Evolutionary conservation across 2,329 filamentous ascomycete genomes (phyloP), one percentile per base, ranked within the genome.

Genomic region (Hymenoscyphus linearis): DNA sequence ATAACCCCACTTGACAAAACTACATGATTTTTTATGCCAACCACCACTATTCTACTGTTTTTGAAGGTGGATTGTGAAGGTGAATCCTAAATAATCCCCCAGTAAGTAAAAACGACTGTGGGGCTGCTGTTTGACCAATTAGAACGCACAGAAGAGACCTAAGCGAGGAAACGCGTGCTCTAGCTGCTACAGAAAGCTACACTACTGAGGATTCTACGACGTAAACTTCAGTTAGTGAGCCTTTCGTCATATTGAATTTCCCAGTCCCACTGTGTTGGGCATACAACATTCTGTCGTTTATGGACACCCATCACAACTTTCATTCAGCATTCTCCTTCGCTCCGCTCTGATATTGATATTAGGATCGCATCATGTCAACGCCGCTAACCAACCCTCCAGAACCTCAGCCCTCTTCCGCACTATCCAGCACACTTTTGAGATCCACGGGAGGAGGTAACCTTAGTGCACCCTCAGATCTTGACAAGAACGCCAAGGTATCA

Each of bases 381-480:
- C 52, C 34, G 5, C 57, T 6, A 12, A 53, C 16, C 2, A n/a
- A 31, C 13, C 4, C 50, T 10, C 62, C 52, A 34, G 61, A 55
- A 52, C 65, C 62, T 50, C 60, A 64, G 44, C 22, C 22, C 47
- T 26, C 18, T 54, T 57, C 57, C 37, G 52, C 57, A 47, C 31
- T 31, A 62, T 44, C 36, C 47, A 56, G 37, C 12, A 12, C 57
- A 13, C 14, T 35, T 44, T 55, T 14, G 67, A 71, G 35, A 40
- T 68, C 18, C 18, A 52, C 26, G 7, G n/a, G 18, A 27, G 61
- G 67, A 16, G 61, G 62, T 36, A 59, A 69, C 14, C 65, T 69
- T 27, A 68, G 72, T 26, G 62, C 66, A 31, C 66, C 69, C 14
- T 71, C 68, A 16, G 65, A 66, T 26, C 66, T 73, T 26, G 67